Evolutionary conservation across 2,329 filamentous ascomycete genomes (phyloP), one percentile per base, ranked within the genome.

Genomic region (Delphinella strobiligena): DNA sequence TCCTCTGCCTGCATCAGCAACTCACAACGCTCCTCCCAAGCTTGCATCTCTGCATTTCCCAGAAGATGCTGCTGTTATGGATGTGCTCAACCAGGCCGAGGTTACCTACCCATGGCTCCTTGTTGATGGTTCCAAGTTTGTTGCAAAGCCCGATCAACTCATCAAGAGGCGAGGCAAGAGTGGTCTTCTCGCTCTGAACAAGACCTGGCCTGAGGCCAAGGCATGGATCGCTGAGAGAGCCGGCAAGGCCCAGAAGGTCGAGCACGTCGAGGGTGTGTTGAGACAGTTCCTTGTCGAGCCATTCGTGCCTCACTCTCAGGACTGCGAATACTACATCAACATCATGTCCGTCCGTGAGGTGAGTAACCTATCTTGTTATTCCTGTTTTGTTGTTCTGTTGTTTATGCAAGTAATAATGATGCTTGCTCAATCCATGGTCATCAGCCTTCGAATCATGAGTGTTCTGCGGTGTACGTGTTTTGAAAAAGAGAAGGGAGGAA

Each of bases 111-210:
- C 91, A 54, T 98, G 91, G 89, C 75, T 98, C 56, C 76, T 95
- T 53, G 73, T 77, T 52, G 62, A 76, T 46, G 87, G 78, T 51
- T 73, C 86, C 66, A 93, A 85, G 72, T 95, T 98, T 62, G 91
- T 98, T 59, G 91, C 91, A 51, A 96, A 98, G 79, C 91, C 91
- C 61, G 91, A 98, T 74, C 89, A 96, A 74, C 76, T 98, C 67
- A 98, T 98, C 78, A 98, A 98, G 84, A 78, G 91, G 67, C 81
- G 91, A 75, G 91, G 91, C 64, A 98, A 98, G 85, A 95, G 87
- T 63, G 91, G 91, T 61, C 81, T 98, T 43, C 71, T 98, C 52
- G 84, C 84, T 50, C 73, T 98, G 62, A 98, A 98, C 78, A 95
- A 96, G 80, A 78, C 82, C 53, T 98, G 91, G 91, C 58, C 84